Evolutionary conservation across 2,329 filamentous ascomycete genomes (phyloP).

Genomic region (Orbilia javanica): DNA sequence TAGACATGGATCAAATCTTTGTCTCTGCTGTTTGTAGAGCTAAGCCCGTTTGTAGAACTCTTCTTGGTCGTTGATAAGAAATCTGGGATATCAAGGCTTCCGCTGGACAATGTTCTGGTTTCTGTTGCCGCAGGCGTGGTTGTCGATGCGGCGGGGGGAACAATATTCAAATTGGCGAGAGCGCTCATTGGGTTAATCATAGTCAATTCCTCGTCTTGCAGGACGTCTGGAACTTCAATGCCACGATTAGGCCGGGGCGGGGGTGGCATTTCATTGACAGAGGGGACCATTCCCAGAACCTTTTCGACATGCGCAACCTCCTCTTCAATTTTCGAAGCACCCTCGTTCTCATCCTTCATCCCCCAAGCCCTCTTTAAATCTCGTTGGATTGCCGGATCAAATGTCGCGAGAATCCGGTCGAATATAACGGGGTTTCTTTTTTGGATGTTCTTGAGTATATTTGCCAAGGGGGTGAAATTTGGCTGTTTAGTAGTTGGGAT

Average conservation of each 20-base stretch:
- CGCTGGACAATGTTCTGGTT: constrained; percentile 12
- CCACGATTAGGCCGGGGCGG: constrained; percentile 57
- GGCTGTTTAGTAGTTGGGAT: constrained; percentile 61
- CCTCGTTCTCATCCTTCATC: constrained; percentile 60
- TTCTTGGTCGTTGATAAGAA: constrained; percentile 41
- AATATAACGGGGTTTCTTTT: constrained; percentile 59
- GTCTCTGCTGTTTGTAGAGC: constrained; percentile 42
- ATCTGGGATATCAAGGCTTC: constrained; percentile 52
- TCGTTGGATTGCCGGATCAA: constrained; percentile 60
- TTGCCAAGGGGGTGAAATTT: constrained; percentile 59
- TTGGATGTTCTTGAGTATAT: constrained; percentile 61
- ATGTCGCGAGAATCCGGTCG: constrained; percentile 61
- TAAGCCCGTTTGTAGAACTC: constrained; percentile 20
- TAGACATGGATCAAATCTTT: constrained; percentile 61
- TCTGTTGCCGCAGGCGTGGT: constrained; percentile 40
- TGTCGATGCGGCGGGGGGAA: background rate
- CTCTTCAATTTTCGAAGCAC: constrained; percentile 60
- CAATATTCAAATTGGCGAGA: constrained; percentile 51
- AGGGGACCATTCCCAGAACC: constrained; percentile 61
- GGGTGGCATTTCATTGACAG: constrained; percentile 58
- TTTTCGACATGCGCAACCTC: constrained; percentile 63
- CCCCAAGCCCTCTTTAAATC: constrained; percentile 62
- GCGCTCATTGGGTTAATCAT: constrained; percentile 61
- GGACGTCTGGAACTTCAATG: constrained; percentile 54
- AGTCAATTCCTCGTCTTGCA: constrained; percentile 61